Conservation (phyloP, 257 asterid genomes). For the Solanum lignicaule region DNA sequence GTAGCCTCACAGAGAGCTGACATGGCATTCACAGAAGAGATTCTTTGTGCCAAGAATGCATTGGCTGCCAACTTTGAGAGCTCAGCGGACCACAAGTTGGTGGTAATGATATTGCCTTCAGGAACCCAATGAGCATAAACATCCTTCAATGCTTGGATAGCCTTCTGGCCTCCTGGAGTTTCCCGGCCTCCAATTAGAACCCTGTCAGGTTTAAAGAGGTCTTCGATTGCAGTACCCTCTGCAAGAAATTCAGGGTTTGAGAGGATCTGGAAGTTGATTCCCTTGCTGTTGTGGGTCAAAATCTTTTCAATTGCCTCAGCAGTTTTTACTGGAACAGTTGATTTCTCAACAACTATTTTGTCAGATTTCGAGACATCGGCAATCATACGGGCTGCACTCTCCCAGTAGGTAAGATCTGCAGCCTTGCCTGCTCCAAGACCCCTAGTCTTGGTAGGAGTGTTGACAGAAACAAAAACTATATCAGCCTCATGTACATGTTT, state of each 20-base stretch:
- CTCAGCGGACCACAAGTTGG: constrained; percentile 89
- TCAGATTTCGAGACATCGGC: constrained; percentile 87
- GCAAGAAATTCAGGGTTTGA: constrained; percentile 88
- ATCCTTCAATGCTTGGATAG: constrained; percentile 50
- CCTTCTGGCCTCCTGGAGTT: constrained; percentile 72
- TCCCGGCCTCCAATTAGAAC: constrained; percentile 91
- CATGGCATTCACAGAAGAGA: constrained; percentile 90
- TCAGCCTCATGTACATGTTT: constrained; percentile 76
- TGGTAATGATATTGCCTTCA: constrained; percentile 53
- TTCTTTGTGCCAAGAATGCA: constrained; percentile 90
- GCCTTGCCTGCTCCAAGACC: constrained; percentile 99
- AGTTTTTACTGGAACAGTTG: constrained; percentile 87
- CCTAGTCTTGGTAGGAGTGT: constrained; percentile 88
- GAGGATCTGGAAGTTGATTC: constrained; percentile 69
- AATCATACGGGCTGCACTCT: constrained; percentile 93
- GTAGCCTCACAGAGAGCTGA: constrained; percentile 90
- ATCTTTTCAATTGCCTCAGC: constrained; percentile 89
- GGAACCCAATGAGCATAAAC: constrained; percentile 92
- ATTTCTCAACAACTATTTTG: constrained; percentile 86
- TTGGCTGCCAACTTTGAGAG: constrained; percentile 91
- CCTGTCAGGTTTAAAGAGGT: constrained; percentile 72
- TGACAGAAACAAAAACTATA: constrained; percentile 80
- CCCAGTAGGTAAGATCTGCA: constrained; percentile 93
- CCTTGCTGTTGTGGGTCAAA: constrained; percentile 77
- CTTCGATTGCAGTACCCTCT: constrained; percentile 76